phyloP scores from a whole-genome alignment of 129 eudicot genomes.

The Kitagawia praeruptora region DNA sequence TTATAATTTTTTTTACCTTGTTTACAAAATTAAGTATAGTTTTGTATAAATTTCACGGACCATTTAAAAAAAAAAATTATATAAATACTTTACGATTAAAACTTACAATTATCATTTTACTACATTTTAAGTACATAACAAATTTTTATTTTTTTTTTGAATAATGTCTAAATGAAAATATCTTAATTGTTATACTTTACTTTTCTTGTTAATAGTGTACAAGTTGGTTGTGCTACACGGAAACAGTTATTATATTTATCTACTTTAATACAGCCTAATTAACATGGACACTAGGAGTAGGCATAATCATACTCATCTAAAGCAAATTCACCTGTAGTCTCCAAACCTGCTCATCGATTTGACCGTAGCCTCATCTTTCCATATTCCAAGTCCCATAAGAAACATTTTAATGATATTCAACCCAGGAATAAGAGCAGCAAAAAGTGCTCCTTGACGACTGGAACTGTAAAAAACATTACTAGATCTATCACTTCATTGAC shows the following conservation, averaged over 20 bases:
- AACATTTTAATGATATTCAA: constrained; percentile 63
- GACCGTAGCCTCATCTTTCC: constrained; percentile 76
- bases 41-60: too few relatives aligned
- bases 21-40: too few relatives aligned
- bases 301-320: not conserved
- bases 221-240: not conserved
- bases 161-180: too few relatives aligned
- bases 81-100: too few relatives aligned
- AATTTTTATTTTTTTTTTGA: too few relatives aligned
- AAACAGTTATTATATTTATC: too few relatives aligned
- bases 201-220: not conserved
- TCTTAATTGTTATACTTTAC: not conserved
- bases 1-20: too few relatives aligned
- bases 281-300: not conserved
- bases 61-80: too few relatives aligned
- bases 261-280: too few relatives aligned
- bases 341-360: constrained; percentile 89
- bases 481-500: constrained; percentile 10
- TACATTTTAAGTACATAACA: too few relatives aligned
- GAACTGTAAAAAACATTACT: constrained; percentile 43
- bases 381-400: constrained; percentile 73
- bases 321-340: constrained; percentile 49
- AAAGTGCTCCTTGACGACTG: constrained; percentile 57
- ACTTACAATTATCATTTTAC: too few relatives aligned
- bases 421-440: constrained; percentile 70